phyloP scores from a whole-genome alignment of 2,329 filamentous ascomycete species.

The Fusarium sp. region DNA sequence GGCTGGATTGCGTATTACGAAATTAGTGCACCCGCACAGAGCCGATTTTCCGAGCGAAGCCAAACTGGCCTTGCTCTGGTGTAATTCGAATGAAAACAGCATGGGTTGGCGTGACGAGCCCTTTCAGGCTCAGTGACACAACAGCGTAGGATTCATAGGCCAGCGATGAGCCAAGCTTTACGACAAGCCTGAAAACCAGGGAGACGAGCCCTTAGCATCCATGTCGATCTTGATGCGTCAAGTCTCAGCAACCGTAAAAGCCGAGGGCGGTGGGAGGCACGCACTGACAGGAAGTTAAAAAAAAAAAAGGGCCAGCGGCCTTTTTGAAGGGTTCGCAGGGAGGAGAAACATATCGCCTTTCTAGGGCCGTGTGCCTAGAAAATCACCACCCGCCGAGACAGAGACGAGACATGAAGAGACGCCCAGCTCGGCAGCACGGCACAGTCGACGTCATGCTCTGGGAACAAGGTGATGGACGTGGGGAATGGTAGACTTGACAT shows the following conservation, averaged over 20 bases:
- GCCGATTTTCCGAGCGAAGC: constrained; percentile 33
- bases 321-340: constrained; percentile 13
- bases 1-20: constrained; percentile 9
- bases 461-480: constrained; percentile 27
- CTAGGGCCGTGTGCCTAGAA: constrained; percentile 30
- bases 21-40: constrained; percentile 23
- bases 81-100: constrained; percentile 14
- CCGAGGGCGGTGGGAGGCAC: constrained; percentile 28
- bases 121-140: constrained; percentile 26
- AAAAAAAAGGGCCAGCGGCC: background rate
- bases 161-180: constrained; percentile 23
- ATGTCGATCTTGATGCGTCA: constrained; percentile 32
- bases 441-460: constrained; percentile 44
- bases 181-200: constrained; percentile 29
- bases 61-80: constrained; percentile 16
- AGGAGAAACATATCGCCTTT: background rate
- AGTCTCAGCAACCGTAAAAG: constrained; percentile 19
- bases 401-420: constrained; percentile 23
- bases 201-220: constrained; percentile 20
- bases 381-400: constrained; percentile 11
- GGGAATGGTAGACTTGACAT: constrained; percentile 34
- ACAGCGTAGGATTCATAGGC: constrained; percentile 20
- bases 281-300: background rate
- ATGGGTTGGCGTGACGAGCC: constrained; percentile 20
- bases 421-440: constrained; percentile 43